Percentiles rank a stretch among this genome's conserved stretches.
Conservation (phyloP, 768 basidiomycete species). For the Suillus clintonianus region DNA sequence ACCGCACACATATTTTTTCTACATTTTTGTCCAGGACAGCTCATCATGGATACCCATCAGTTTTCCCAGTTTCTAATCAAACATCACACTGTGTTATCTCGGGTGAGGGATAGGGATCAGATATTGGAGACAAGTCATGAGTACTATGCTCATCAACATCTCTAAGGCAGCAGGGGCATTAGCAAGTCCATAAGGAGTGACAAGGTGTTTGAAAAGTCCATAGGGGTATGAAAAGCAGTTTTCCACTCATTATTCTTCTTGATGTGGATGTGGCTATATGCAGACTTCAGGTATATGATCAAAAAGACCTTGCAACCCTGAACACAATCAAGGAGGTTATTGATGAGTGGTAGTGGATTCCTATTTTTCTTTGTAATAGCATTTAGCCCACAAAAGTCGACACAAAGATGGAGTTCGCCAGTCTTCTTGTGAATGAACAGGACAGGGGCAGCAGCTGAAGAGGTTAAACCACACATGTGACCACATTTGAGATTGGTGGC, state of each 20-base stretch:
- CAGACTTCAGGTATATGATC: slow-evolving; percentile 38
- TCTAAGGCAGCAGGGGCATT: slow-evolving; percentile 42
- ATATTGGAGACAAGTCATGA: neutral
- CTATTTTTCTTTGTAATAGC: slow-evolving; percentile 33
- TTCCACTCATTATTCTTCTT: slow-evolving; percentile 43
- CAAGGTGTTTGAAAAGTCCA: slow-evolving; percentile 39
- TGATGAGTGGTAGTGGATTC: slow-evolving; percentile 35
- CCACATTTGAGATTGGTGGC: slow-evolving; percentile 30
- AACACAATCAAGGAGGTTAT: slow-evolving; percentile 30
- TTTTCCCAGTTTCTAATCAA: neutral
- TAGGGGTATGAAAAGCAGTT: slow-evolving; percentile 42
- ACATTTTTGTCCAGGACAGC: neutral
- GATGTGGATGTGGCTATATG: slow-evolving; percentile 41
- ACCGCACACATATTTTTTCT: neutral
- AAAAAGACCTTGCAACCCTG: too few species aligned
- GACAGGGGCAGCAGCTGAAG: slow-evolving; percentile 33
- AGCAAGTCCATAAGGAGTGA: slow-evolving; percentile 40
- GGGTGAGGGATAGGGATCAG: neutral
- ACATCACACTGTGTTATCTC: neutral
- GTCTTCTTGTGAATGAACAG: slow-evolving; percentile 35
- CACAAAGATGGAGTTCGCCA: slow-evolving; percentile 30
- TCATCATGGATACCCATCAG: neutral
- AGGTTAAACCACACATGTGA: slow-evolving; percentile 27
- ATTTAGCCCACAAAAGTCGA: slow-evolving; percentile 38
- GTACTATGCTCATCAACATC: neutral